Conservation (phyloP, 2,329 filamentous ascomycete genomes). For the Blastomyces emzantsi region DNA sequence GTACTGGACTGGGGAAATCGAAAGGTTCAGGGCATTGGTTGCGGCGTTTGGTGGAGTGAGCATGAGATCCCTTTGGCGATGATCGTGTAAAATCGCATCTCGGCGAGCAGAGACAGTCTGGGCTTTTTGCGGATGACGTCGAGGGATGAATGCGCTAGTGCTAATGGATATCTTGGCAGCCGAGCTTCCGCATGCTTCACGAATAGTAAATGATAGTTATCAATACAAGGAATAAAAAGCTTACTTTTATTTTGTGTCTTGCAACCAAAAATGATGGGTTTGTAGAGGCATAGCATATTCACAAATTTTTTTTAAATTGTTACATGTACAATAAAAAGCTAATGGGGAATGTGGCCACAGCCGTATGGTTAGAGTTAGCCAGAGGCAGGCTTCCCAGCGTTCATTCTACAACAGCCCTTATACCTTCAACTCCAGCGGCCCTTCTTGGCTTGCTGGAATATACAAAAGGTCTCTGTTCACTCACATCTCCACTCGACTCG, state of each 20-base stretch:
- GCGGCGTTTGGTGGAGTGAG: not conserved
- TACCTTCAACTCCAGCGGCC: not conserved
- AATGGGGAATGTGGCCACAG: not conserved
- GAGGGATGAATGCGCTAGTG: not conserved
- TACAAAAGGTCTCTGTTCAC: not conserved
- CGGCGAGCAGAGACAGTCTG: too few species aligned
- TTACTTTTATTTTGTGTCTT: not conserved
- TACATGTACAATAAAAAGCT: not conserved
- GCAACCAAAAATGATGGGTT: not conserved
- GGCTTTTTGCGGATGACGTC: not conserved
- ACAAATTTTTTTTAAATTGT: not conserved
- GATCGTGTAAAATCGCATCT: not conserved
- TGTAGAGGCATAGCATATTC: not conserved
- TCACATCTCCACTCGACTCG: not conserved
- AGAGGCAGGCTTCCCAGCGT: too few species aligned
- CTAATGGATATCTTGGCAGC: not conserved
- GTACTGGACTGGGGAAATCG: not conserved
- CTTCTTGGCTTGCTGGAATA: not conserved
- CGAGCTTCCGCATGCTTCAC: not conserved
- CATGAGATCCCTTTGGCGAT: too few species aligned
- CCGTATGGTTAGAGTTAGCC: not conserved
- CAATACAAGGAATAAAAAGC: not conserved
- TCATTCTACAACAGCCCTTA: too few species aligned
- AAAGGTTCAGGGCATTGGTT: not conserved
- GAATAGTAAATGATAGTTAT: not conserved